Base-by-base conservation (phyloP, 805 yeast species). In the Jamesozyma spencerorum region DNA sequence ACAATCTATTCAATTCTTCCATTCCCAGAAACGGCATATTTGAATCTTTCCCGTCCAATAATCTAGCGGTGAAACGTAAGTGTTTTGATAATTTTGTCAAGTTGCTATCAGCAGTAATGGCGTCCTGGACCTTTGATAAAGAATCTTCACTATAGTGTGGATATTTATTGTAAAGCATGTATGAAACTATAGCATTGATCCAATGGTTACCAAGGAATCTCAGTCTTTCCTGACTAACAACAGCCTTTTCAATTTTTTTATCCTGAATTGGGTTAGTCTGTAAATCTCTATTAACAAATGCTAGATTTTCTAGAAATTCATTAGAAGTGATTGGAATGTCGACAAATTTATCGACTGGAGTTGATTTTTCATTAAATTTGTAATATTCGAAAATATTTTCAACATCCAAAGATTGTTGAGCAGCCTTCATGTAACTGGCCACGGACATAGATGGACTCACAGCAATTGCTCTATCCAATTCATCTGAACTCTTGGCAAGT, bases 131-230 rank as follows among this genome's bases (percentile, higher is more conserved):
- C 32, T 67, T 68, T 1, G 94, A 75, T 44, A 87, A 59, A 14
- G 74, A 75, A 26, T 95, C 95, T 65, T 87, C 95, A 22, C 75
- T 62, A 5, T 77, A 79, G 34, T 68, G 59, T 0, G 88, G 86
- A 49, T 77, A 80, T 42, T 69, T 57, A 17, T 70, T 64, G 50
- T 68, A 84, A n/a, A 82, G 63, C 29, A 84, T 66, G 36, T 71
- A 63, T 0, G 94, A 77, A 27, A 81, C 75, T 19, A 78, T 62
- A 42, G 70, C 72, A 52, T 81, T 80, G 40, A 86, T 62, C 35
- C 84, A 71, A 2, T 94, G 77, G 62, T 86, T 95, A 8, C 95
- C 95, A 26, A 83, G 62, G 52, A 84, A 86, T 60, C 85, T 95
- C 15, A 85, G 67, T 34, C 94, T 66, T 64, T 86, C 95, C 57